Evolutionary conservation across 1,284 basidiomycete genomes (phyloP), one percentile per base, ranked within the genome.

Genomic region (Ustilago esculenta): DNA sequence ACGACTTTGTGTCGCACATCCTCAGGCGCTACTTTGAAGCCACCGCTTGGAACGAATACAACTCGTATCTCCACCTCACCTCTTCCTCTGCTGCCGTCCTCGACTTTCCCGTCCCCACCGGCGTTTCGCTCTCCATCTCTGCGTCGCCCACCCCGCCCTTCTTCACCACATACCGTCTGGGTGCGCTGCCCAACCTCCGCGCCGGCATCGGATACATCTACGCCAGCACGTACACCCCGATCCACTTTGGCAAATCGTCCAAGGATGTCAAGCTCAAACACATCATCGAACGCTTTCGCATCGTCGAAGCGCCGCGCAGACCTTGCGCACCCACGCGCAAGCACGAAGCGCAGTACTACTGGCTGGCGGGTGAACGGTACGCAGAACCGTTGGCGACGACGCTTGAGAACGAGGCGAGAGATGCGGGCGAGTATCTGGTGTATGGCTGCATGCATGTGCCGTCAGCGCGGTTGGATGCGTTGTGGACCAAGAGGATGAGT

Each of bases 11-110:
- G 20, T 77, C 91, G 11, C 92, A 94, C 84, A 90, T 97, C 47
- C 85, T 97, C 39, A 88, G 90, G 67, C 90, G 87, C 81, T 97
- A 96, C 84, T 94, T 94, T 84, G 87, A 88, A 67, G 89, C 89
- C 12, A 96, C 92, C 36, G 91, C 91, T 64, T 98, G 94, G 94
- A 94, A 94, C 79, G 92, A 95, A 82, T 93, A 97, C 83, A 94
- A 94, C 79, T 86, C 94, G 7, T 97, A 94, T 79, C 89, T 90
- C 5, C 92, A 95, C 75, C 81, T 98, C 32, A 97, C 92, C 5
- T 87, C 92, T 36, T 91, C 92, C 32, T 94, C 92, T 2, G 48
- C 71, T 9, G 78, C 56, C 6, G 88, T 94, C 66, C 87, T 94
- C 66, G 92, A 94, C 83, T 94, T 94, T 75, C 86, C 86, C 20